Evolutionary conservation across 1,284 basidiomycete genomes (phyloP).

Genomic region (Cutaneotrichosporon mucoides): DNA sequence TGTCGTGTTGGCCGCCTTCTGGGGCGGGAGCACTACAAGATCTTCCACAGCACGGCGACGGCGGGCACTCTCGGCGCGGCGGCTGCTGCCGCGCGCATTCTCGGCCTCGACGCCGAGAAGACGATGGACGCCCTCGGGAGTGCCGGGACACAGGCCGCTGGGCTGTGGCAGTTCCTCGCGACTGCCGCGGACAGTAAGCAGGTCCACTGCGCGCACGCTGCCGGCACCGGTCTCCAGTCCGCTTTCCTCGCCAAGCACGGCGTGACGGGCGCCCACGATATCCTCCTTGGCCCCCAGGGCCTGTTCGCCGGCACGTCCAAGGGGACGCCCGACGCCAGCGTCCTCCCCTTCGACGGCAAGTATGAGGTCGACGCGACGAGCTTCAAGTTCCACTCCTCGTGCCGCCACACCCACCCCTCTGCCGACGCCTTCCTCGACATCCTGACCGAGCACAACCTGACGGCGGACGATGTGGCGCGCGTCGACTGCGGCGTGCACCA

Average conservation of each 20-base stretch:
- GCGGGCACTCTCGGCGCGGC: conserved; percentile 9
- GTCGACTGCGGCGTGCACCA: conserved; percentile 12
- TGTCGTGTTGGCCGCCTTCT: conserved; percentile 6
- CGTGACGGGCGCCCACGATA: conserved; percentile 6
- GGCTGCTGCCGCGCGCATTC: not conserved
- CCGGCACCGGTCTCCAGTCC: conserved; percentile 3
- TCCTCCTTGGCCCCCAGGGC: conserved; percentile 8
- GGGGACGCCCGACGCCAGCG: conserved; percentile 1
- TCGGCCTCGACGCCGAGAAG: conserved; percentile 2
- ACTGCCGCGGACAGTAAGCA: conserved; percentile 7
- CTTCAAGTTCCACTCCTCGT: conserved; percentile 12
- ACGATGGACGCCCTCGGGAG: conserved; percentile 1
- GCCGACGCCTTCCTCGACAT: conserved; percentile 6
- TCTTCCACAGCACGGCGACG: conserved; percentile 4
- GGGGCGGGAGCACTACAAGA: conserved; percentile 5
- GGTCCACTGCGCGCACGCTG: conserved; percentile 9
- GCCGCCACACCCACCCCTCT: conserved; percentile 10
- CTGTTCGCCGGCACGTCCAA: conserved; percentile 5
- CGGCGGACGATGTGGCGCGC: not conserved
- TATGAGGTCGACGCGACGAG: conserved; percentile 8
- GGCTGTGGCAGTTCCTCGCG: conserved; percentile 9
- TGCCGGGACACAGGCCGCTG: conserved; percentile 5
- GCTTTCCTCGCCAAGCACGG: conserved; percentile 5
- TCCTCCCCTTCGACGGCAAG: conserved; percentile 3
- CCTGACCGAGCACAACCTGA: not conserved